Base-by-base conservation (phyloP, 306 rosid genomes). In the barrel medic (Medicago truncatula) region DNA sequence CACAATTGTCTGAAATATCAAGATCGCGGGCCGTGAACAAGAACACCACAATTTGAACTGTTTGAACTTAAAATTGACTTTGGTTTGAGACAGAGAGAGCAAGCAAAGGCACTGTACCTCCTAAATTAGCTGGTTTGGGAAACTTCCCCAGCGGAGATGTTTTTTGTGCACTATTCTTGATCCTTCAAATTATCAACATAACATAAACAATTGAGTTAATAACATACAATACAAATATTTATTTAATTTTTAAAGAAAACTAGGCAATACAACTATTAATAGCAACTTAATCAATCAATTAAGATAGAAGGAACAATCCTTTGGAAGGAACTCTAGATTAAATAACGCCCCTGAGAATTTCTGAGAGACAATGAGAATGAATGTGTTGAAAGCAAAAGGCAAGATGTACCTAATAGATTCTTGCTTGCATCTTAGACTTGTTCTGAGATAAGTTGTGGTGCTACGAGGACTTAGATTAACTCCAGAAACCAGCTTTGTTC, bases 391-490 rank as follows among this genome's bases (percentile, higher is more conserved):
- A 31, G 36, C 38, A 34, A 34, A 15, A 5, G 13, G 2, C 0
- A 8, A 31, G 13, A 7, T 63, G 50, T 78, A 88, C 98, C 96
- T 92, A 13, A 75, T 56, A 36, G 99, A 86, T 80, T 95, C 96
- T 80, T 95, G 99, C 84, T 95, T 96, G 83, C 99, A 96, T 78
- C 93, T 85, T 61, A 96, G 91, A 76, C 98, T 92, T 14, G 99
- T 90, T 78, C 86, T 87, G 21, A 96, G 86, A 79, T 96, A 96
- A 60, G 75, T 81, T 83, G 96, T 85, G 62, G 99, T 90, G 43
- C 98, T 95, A 44, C 97, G 88, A 80, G 99, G 99, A 83, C 99
- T 92, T 11, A 95, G 97, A 78, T 70, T 90, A n/a, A 89, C 89
- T 3, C 97, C 97, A 0, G 99, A 89, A 3, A 92, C 85, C 59